Base-by-base conservation (phyloP, 2,329 filamentous ascomycete species). In the Drechslerella coelobrocha region DNA sequence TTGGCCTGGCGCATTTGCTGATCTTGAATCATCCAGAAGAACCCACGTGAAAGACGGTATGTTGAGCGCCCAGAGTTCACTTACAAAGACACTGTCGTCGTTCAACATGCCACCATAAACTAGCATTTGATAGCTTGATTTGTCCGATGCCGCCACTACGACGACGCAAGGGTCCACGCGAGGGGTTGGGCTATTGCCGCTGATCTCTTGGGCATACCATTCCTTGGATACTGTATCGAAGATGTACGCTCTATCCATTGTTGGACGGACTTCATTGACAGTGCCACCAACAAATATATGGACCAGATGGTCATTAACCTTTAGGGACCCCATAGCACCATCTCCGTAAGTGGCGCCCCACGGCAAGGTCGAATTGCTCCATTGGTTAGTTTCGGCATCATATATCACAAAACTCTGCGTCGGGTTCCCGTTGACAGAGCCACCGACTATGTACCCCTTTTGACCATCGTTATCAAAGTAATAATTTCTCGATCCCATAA, bases 21-120 rank as follows among this genome's bases (percentile, higher is more conserved):
- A n/a, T 24, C 24, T 9, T 7, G 50, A 41, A 21, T 47, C 52
- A 21, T 62, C 39, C 10, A 54, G 14, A 7, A 39, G 50, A 6
- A 62, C 59, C 59, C 59, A 62, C 6, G 34, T 39, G 14, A 62
- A 62, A 0, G 59, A 26, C 7, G 59, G 59, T 2, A 62, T 62
- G 21, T 54, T 62, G 37, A 62, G 27, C 7, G 23, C 39, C 59
- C 59, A 62, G 19, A 62, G 3, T 9, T 53, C 50, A 6, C 10
- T 8, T 8, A 37, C 23, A 3, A 26, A 19, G 4, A 8, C 1
- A 21, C 19, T 1, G 2, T 27, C n/a, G 8, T 54, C 59, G 5
- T 48, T 43, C 9, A n/a, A 19, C 2, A 9, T 9, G 12, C 59
- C 59, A 7, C 48, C 59, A 21, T 12, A 62, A 34, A 62, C 48